Percentiles rank a stretch among this genome's conserved stretches.
phyloP scores from a whole-genome alignment of 192 early-diverging fungal species.

The Podila verticillata region DNA sequence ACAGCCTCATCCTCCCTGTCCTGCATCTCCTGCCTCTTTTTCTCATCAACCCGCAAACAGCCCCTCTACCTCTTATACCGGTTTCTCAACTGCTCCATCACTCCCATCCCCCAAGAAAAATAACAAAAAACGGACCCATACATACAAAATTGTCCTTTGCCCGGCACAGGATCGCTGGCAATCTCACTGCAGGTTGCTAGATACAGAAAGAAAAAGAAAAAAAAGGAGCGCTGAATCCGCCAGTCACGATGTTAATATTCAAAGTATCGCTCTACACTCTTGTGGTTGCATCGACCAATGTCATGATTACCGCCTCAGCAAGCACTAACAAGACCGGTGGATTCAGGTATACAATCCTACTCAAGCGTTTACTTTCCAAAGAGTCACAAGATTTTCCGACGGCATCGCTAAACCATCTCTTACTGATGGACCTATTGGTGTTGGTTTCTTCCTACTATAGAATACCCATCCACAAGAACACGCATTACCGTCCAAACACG shows the following conservation, averaged over 20 bases:
- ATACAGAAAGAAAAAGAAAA: not conserved
- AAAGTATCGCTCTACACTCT: not conserved
- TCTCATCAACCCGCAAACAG: not conserved
- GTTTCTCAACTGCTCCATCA: no score
- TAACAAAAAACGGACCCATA: no score
- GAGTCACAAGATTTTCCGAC: not conserved
- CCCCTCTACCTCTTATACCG: not conserved
- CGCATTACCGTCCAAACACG: constrained; percentile 32
- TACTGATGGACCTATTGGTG: not conserved
- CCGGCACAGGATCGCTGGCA: no score
- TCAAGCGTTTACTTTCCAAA: not conserved
- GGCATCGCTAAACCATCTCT: not conserved
- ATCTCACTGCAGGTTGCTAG: not conserved
- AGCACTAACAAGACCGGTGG: not conserved
- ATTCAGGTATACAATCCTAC: not conserved
- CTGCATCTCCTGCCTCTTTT: not conserved
- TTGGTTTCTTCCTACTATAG: constrained; percentile 7
- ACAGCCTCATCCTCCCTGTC: not conserved
- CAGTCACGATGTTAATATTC: not conserved
- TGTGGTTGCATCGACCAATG: not conserved
- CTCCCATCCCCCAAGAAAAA: no score
- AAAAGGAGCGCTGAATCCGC: not conserved
- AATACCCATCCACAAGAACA: constrained; percentile 41
- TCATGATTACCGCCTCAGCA: not conserved
- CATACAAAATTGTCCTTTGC: no score